Base-by-base conservation (phyloP, 2,329 filamentous ascomycete genomes). In the Dactylellina drechsleri region DNA sequence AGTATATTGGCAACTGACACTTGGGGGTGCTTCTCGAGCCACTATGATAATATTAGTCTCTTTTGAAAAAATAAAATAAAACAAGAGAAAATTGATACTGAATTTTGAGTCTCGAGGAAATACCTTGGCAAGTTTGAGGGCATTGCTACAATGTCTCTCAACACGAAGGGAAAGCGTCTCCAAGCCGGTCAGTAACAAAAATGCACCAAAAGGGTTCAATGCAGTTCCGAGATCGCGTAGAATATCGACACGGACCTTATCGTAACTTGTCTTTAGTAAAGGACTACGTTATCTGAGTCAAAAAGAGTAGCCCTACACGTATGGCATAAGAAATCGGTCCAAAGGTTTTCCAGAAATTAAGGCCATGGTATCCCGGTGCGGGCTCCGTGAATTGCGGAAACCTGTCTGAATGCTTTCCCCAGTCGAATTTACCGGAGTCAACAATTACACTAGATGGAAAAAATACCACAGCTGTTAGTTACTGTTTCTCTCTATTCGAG, bases 311-410 rank as follows among this genome's bases (percentile, higher is more conserved):
- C 15, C 23, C 18, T 31, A 92, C 89, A 61, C 92, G 89, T 80
- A 96, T 91, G 79, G 92, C 91, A 82, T 92, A 98, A 28, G 92
- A 87, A 78, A 93, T 87, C 66, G 88, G 82, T 41, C 93, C 93
- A 79, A 97, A 97, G 0, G 93, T 93, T 79, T 97, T 93, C 87
- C 89, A 96, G 86, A 97, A 97, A 82, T 92, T 94, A 78, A 97
- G 87, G 40, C 93, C 93, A 83, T 97, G 93, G 85, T 96, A 97
- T 66, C 93, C 93, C 68, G 91, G 90, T 0, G 91, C 89, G 0
- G 91, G 94, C 83, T 98, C 92, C 78, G 91, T 87, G 85, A 99
- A 93, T 82, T 97, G 92, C 0, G 94, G 94, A 86, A 98, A 98
- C 18, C 93, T 90, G 79, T 87, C 87, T 54, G 85, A 90, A 81